Conservation (phyloP, 2,329 filamentous ascomycete genomes). For the Diaporthe citrichinensis region DNA sequence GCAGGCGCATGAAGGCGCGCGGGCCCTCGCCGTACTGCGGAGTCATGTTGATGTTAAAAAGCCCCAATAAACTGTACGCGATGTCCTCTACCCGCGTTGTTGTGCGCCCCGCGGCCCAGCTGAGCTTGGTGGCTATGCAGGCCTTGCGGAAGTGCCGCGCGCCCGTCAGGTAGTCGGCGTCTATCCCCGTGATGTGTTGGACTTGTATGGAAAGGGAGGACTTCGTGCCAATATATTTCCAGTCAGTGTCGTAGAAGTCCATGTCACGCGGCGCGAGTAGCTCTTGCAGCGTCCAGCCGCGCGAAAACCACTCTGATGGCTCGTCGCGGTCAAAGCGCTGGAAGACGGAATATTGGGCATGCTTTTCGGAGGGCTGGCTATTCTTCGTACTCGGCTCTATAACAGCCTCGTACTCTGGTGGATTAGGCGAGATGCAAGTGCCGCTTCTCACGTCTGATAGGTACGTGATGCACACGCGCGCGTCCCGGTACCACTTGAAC, state of each 20-base stretch:
- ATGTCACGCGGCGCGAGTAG: conserved; percentile 41
- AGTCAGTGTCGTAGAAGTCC: conserved; percentile 42
- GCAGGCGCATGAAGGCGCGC: conserved; percentile 8
- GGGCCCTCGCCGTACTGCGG: conserved; percentile 24
- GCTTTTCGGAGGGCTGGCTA: background rate
- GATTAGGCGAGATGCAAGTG: background rate
- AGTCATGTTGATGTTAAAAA: conserved; percentile 6
- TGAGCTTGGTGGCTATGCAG: background rate
- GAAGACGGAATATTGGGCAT: background rate
- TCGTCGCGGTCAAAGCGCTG: background rate
- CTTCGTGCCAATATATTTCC: conserved; percentile 27
- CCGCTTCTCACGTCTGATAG: conserved; percentile 32
- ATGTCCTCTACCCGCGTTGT: conserved; percentile 18
- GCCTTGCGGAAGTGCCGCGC: conserved; percentile 29
- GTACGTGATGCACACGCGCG: conserved; percentile 12
- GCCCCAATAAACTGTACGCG: conserved; percentile 4
- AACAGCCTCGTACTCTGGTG: background rate
- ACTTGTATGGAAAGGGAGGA: background rate
- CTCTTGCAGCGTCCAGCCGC: conserved; percentile 36
- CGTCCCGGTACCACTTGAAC: conserved; percentile 24
- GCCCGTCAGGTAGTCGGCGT: conserved; percentile 32
- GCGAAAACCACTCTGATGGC: conserved; percentile 23
- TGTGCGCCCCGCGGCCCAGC: background rate
- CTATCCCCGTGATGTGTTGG: background rate
- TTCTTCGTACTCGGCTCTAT: background rate